A percentile compares a stretch with the other conserved stretches of the same genome.
Conservation (phyloP, 2,329 filamentous ascomycete species). For the Hypocreales sp. region DNA sequence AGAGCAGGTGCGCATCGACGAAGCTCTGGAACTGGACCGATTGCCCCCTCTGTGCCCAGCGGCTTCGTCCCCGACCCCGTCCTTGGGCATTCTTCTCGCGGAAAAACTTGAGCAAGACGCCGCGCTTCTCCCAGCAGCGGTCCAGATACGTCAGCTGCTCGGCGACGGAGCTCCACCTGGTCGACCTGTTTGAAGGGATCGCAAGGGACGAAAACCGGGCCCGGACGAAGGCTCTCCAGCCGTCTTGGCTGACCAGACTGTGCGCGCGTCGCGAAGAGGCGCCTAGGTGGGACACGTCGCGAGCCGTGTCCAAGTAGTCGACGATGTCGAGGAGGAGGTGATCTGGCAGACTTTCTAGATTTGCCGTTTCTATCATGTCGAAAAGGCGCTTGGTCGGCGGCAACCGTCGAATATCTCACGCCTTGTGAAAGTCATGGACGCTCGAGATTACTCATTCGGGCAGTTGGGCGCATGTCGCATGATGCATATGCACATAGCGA, state of each 20-base stretch:
- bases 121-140: conserved; percentile 35
- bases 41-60: conserved; percentile 9
- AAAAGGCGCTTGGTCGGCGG: conserved; percentile 1
- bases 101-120: conserved; percentile 19
- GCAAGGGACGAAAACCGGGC: conserved; percentile 25
- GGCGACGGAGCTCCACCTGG: conserved; percentile 23
- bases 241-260: conserved; percentile 21
- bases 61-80: conserved; percentile 4
- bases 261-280: conserved; percentile 22
- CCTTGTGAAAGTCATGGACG: too few species aligned
- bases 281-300: conserved; percentile 27
- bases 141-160: conserved; percentile 32
- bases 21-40: conserved; percentile 28
- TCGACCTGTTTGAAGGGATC: conserved; percentile 11
- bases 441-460: too few species aligned
- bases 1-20: conserved; percentile 26
- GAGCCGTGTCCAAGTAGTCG: conserved; percentile 29
- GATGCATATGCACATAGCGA: conserved; percentile 3
- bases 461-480: too few species aligned
- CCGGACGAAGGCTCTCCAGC: conserved; percentile 35
- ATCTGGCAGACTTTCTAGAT: conserved; percentile 28
- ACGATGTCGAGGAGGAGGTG: conserved; percentile 35
- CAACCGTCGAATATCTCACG: too few species aligned
- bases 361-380: conserved; percentile 10
- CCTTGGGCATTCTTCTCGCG: conserved; percentile 8